Percentiles rank a stretch among this genome's conserved stretches.
phyloP scores from a whole-genome alignment of 495 filamentous ascomycete species.

The Hyaloscypha hepaticicola region DNA sequence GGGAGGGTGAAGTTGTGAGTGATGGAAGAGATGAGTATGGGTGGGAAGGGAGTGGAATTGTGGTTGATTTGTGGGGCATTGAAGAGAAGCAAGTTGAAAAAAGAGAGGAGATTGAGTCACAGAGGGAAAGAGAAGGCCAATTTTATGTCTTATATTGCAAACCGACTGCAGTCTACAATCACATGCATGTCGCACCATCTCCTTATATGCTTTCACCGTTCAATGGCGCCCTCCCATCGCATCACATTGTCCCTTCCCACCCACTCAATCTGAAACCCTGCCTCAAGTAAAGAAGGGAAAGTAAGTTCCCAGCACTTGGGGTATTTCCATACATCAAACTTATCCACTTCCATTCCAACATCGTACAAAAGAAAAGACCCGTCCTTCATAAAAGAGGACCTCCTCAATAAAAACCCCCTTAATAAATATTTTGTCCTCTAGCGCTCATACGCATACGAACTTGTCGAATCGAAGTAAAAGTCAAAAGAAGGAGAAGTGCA shows the following conservation, averaged over 20 bases:
- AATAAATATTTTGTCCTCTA: neutral
- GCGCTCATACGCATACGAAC: neutral
- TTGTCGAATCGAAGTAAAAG: constrained; percentile 6
- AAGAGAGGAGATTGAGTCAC: neutral
- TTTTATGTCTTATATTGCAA: constrained; percentile 28
- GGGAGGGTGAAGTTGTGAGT: neutral
- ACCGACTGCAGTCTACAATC: constrained; percentile 22
- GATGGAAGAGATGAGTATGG: too few species aligned
- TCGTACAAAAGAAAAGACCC: neutral
- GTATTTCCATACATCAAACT: neutral
- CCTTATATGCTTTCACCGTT: neutral
- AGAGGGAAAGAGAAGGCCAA: constrained; percentile 8
- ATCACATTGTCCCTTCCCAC: neutral
- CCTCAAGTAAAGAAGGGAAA: constrained; percentile 1
- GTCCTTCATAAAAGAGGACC: neutral
- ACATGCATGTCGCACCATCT: constrained; percentile 18
- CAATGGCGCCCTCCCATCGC: neutral
- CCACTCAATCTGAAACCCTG: neutral
- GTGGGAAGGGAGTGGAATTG: too few species aligned
- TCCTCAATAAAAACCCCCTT: neutral
- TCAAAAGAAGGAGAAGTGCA: constrained; percentile 1
- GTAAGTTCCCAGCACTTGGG: constrained; percentile 17
- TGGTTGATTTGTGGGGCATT: too few species aligned
- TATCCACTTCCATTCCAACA: neutral
- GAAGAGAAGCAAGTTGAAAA: too few species aligned